phyloP scores from a whole-genome alignment of 495 filamentous ascomycete genomes.

The Aspergillus bridgeri region DNA sequence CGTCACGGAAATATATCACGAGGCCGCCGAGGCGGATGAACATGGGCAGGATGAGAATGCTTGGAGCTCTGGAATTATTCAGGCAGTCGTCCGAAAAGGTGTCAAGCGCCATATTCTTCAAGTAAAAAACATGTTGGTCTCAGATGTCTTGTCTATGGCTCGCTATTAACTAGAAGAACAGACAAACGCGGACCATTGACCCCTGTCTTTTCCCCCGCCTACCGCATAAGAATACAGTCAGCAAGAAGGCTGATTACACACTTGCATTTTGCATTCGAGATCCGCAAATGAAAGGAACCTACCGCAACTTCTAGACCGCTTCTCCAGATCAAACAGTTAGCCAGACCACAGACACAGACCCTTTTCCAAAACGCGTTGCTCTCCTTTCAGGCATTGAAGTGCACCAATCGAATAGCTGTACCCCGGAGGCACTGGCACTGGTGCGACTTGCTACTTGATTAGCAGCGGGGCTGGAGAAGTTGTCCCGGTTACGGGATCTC shows the following conservation, averaged over 20 bases:
- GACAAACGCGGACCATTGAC: background rate
- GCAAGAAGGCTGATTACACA: background rate
- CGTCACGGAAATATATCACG: background rate
- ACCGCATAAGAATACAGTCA: background rate
- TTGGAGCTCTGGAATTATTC: background rate
- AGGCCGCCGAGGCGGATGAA: background rate
- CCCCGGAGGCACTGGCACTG: background rate
- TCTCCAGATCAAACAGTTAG: background rate
- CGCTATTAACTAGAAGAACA: background rate
- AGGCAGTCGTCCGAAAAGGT: background rate
- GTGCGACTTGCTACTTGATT: background rate
- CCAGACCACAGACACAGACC: background rate
- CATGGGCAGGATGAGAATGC: conserved; percentile 4
- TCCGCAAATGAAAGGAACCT: background rate
- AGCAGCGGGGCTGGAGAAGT: background rate
- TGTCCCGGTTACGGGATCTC: background rate
- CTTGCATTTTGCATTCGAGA: background rate
- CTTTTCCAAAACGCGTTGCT: background rate
- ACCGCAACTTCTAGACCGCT: background rate
- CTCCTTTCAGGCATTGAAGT: background rate
- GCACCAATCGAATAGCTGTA: background rate
- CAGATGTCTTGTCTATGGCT: background rate
- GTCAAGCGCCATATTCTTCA: background rate
- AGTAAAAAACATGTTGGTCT: too few species aligned
- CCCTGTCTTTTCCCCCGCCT: background rate